Evolutionary conservation across 805 yeast species (phyloP), one percentile per base, ranked within the genome.

Genomic region (Candida dajiaensis): DNA sequence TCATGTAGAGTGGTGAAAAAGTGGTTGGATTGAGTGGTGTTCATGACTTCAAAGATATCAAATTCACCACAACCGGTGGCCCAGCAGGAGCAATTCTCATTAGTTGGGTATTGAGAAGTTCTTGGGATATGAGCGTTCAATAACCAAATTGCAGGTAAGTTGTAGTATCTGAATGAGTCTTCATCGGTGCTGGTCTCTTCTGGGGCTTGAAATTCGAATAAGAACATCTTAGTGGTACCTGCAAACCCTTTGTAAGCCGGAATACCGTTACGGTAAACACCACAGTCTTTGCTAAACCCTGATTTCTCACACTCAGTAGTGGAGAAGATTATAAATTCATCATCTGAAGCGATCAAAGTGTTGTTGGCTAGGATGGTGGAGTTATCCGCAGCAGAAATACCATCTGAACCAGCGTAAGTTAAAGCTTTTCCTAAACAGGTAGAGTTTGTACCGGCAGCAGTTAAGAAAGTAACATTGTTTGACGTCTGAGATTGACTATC

Each of bases 131-230:
- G 74, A 26, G 87, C 83, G 54, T 84, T 83, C 58, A 84, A 68
- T 50, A 84, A 68, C 90, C 90, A 84, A 54, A 83, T 83, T 19
- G 88, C 89, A 10, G 90, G 88, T 80, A 83, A 67, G 62, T 85
- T 76, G 58, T 73, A 83, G 41, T 62, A 59, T 20, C 42, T 48
- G 25, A 48, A 40, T 6, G 67, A 21, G 21, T 41, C 35, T n/a
- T 42, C 66, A 44, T 67, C 65, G 21, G 68, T 56, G 22, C 55
- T 52, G 7, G 68, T 56, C 55, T 83, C 88, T 25, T 68, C 64
- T 41, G 90, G 90, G 78, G 81, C 78, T 46, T 70, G 67, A 61
- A 85, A 85, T 62, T 83, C 83, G 56, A 85, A 84, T 50, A 83
- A 65, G 57, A 84, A 85, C 84, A 84, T 76, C 66, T 84, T 85